Evolutionary conservation across 352 stramenopile species (phyloP), one percentile per base, ranked within the genome.

Genomic region (Nothophytophthora sp.): DNA sequence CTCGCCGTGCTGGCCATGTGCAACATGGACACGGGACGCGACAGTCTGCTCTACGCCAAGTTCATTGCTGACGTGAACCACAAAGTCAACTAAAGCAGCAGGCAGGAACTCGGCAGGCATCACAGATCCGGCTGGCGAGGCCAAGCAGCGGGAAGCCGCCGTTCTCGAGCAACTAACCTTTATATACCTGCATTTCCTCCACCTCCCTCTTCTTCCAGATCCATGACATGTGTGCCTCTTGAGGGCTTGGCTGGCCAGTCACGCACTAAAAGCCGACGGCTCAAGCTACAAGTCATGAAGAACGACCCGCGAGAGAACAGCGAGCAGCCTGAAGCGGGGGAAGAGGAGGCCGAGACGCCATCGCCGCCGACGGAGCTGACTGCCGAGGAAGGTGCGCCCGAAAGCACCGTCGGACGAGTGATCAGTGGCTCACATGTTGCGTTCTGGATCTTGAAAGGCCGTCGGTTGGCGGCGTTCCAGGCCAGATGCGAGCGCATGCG

Each of bases 31-130:
- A 62, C 73, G 5, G 66, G 68, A 15, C 82, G 78, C 20, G 85
- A 95, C 64, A 92, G 76, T 56, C 61, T 95, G 44, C 68, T 95
- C 9, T 91, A 90, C 55, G 85, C 83, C 73, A 95, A 95, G 72
- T 95, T 95, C 54, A 85, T 73, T 36, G 73, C 77, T 3, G 65
- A 82, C 51, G 60, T 69, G 28, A 76, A 61, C 41, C 75, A 72
- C 27, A 88, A 88, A 58, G 68, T 48, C 27, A 76, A 85, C 46
- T 88, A 76, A 71, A 53, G 47, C 19, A 50, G 29, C 18, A 45
- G 9, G 30, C 12, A 24, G 10, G 18, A 23, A 5, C n/a, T 15
- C 8, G 37, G 41, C 19, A 39, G 35, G 28, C 49, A 33, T 58
- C 29, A 35, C n/a, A n/a, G n/a, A 34, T 49, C 50, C 40, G 35